Conservation (phyloP, 371 early-diverging fungal species). For the Batkoa obscura region DNA sequence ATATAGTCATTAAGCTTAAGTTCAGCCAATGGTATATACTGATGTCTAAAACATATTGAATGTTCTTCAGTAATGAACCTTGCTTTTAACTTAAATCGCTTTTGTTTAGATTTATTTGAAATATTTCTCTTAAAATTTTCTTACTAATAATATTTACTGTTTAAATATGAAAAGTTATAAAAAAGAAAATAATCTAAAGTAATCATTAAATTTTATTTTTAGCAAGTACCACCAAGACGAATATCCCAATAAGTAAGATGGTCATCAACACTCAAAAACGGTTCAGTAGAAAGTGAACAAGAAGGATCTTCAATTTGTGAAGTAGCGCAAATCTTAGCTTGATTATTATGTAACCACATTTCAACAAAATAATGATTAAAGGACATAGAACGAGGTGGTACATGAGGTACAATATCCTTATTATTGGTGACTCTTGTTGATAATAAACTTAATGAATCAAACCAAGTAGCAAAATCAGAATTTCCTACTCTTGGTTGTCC, state of each 20-base stretch:
- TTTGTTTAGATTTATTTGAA: too few relatives aligned
- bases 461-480: background rate
- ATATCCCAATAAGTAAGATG: background rate
- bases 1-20: too few relatives aligned
- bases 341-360: background rate
- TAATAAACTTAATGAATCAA: background rate
- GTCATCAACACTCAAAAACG: background rate
- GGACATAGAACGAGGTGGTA: background rate
- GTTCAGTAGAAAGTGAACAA: background rate
- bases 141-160: too few relatives aligned
- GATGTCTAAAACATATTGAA: too few relatives aligned
- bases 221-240: background rate
- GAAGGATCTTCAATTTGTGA: background rate
- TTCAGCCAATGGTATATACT: too few relatives aligned
- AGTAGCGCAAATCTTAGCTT: background rate
- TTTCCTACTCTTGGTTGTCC: conserved; percentile 1
- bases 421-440: background rate
- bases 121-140: too few relatives aligned
- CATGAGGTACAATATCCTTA: background rate
- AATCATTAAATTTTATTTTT: background rate
- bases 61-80: too few relatives aligned
- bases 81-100: too few relatives aligned
- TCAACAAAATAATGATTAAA: background rate
- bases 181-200: too few relatives aligned
- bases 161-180: too few relatives aligned